phyloP scores from a whole-genome alignment of 192 early-diverging fungal species.

The Coemansia sp. region DNA sequence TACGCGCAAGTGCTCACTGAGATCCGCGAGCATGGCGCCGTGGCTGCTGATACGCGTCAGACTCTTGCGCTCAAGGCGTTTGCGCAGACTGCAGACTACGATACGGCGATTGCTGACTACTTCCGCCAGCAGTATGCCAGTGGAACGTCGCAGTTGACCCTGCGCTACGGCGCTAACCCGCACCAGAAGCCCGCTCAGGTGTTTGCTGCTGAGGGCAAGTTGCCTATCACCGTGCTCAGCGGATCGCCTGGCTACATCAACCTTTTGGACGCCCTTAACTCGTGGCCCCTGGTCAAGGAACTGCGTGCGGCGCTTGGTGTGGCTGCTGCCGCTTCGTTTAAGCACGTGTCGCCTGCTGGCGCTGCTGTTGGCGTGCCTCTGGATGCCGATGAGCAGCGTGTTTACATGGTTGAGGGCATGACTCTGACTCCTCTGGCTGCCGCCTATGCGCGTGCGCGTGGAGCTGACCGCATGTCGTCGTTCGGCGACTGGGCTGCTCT shows the following conservation, averaged over 20 bases:
- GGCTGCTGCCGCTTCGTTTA: constrained; percentile 96
- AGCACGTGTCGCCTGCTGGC: constrained; percentile 98
- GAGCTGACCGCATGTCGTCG: constrained; percentile 98
- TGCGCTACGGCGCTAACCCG: constrained; percentile 98
- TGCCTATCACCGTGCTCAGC: constrained; percentile 90
- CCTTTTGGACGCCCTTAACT: constrained; percentile 94
- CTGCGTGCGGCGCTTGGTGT: constrained; percentile 81
- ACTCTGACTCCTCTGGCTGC: constrained; percentile 82
- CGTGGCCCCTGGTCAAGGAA: constrained; percentile 98
- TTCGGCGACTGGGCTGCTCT: constrained; percentile 99
- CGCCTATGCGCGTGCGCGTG: constrained; percentile 97
- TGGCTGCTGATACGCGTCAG: constrained; percentile 76
- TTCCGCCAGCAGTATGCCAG: constrained; percentile 92
- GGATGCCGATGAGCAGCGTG: constrained; percentile 78
- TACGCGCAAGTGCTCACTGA: constrained; percentile 81
- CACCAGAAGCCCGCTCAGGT: constrained; percentile 99
- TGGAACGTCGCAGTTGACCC: constrained; percentile 72
- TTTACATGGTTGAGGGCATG: constrained; percentile 93
- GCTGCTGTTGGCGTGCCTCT: constrained; percentile 91
- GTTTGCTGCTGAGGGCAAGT: constrained; percentile 70
- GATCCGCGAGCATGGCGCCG: constrained; percentile 64
- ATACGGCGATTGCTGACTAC: constrained; percentile 92
- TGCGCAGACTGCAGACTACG: constrained; percentile 94
- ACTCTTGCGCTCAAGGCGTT: constrained; percentile 93
- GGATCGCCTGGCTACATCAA: constrained; percentile 99